Base-by-base conservation (phyloP, 345 rosid genomes). In the Physaria fendleri region DNA sequence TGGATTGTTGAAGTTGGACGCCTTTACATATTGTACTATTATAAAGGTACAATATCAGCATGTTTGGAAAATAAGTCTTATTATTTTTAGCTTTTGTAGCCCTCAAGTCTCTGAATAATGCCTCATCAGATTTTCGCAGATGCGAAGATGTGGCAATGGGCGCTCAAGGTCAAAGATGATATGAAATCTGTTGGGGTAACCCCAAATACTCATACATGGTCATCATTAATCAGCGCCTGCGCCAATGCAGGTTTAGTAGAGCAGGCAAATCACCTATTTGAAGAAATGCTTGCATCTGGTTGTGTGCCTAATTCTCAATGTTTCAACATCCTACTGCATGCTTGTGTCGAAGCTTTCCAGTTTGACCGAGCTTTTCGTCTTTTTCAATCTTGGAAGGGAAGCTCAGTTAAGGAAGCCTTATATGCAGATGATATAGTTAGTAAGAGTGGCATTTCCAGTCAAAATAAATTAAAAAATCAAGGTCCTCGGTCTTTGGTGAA, bases 351-450 rank as follows among this genome's bases (percentile, higher is more conserved):
- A 81, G 87, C 87, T 76, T 67, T 72, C 75, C 94, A 88, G 62
- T 92, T 79, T 60, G 98, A 92, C 71, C 78, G 91, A 71, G 97
- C 97, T 69, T 92, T 88, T 71, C 95, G 95, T 43, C 89, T 86
- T 75, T 88, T 84, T 72, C 65, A 59, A 56, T 71, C 74, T 56
- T 88, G 88, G 96, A 84, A 69, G 59, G 83, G 74, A 61, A 51
- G 71, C 43, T 63, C 75, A 29, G 29, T 16, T 43, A 75, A 61
- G 29, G 77, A 77, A 51, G 22, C 61, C 67, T 48, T 27, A 15
- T 20, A 18, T 59, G 55, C 70, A 75, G 71, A 71, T 65, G 24
- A 34, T 17, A 46, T 57, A 18, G 22, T 27, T 55, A 60, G 57
- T 33, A 49, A 32, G 25, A 43, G 49, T 60, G 18, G 46, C 24